Evolutionary conservation across 345 rosid genomes (phyloP), one percentile per base, ranked within the genome.

Genomic region (Eucalyptus lansdowneana): DNA sequence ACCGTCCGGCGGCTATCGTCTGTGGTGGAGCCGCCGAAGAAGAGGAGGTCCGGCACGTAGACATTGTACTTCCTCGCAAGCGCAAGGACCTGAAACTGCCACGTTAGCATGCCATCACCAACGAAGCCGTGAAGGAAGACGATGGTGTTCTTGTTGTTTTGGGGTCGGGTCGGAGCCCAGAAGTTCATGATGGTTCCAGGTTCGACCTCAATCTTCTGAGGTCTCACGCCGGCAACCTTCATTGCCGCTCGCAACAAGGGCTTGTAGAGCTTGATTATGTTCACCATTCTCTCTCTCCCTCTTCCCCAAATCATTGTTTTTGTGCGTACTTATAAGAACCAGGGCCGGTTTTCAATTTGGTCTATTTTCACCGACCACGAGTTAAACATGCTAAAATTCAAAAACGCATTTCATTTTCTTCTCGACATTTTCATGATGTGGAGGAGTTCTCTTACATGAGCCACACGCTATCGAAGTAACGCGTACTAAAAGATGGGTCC

Each of bases 21-120:
- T 4, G 94, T 95, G 89, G 88, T 9, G 2, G 95, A 95, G 47
- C 88, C 89, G 1, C 94, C 96, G n/a, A 94, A 95, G 92, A 95
- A 94, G 76, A 92, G 89, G 19, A 95, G 76, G 92, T 95, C 94
- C 3, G 95, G 95, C 16, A 93, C 94, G 87, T 94, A 95, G 62
- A 95, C 91, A 5, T 90, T 86, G 44, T 95, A 94, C 3, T 60
- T 65, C 87, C 72, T 83, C 9, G 94, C 90, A 25, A 95, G 87
- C 10, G 93, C 88, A 4, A 92, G 87, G 29, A 88, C 93, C 80
- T 91, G 95, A 81, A 91, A 87, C 49, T 88, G 91, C 95, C 96
- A 93, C 5, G 95, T 92, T 2, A 91, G 14, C 51, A 94, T 92
- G 47, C 95, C 95, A 10, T 90, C 58, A 6, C 80, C 44, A 1